Evolutionary conservation across 495 filamentous ascomycete species (phyloP).

Genomic region (Trichocladium uniseriatum): DNA sequence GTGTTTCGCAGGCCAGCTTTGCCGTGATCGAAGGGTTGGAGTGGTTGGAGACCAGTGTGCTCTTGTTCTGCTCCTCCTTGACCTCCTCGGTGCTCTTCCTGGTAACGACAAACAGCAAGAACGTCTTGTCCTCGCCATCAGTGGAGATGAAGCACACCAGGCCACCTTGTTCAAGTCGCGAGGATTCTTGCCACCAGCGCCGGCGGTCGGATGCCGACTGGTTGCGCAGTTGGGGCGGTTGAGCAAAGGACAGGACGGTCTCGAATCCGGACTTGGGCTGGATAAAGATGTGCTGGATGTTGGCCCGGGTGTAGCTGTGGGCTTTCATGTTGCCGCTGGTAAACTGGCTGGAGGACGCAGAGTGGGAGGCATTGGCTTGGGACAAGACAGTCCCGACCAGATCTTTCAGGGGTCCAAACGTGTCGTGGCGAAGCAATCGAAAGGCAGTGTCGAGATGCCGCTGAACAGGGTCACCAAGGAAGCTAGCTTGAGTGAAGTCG

Average conservation of each 20-base stretch:
- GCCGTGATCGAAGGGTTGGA: not conserved
- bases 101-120: slow-evolving; percentile 48
- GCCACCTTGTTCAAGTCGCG: slow-evolving; percentile 45
- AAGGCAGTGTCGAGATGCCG: slow-evolving; percentile 64
- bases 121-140: slow-evolving; percentile 21
- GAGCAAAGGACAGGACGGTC: slow-evolving; percentile 42
- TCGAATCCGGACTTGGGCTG: slow-evolving; percentile 36
- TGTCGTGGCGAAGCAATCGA: slow-evolving; percentile 57
- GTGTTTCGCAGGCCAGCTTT: not conserved
- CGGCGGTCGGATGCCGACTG: slow-evolving; percentile 29
- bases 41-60: slow-evolving; percentile 9
- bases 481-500: slow-evolving; percentile 43
- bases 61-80: not conserved
- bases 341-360: not conserved
- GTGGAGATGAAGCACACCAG: slow-evolving; percentile 48
- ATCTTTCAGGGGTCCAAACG: slow-evolving; percentile 51
- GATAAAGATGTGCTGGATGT: slow-evolving; percentile 29
- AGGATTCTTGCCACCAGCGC: slow-evolving; percentile 53
- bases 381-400: slow-evolving; percentile 36
- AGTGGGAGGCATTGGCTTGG: slow-evolving; percentile 2
- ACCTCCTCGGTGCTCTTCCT: slow-evolving; percentile 17
- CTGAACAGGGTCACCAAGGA: slow-evolving; percentile 36
- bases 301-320: slow-evolving; percentile 32
- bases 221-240: slow-evolving; percentile 33
- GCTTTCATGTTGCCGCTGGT: slow-evolving; percentile 17